Conservation (phyloP, 1,284 basidiomycete species). For the Irpex rosettiformis region DNA sequence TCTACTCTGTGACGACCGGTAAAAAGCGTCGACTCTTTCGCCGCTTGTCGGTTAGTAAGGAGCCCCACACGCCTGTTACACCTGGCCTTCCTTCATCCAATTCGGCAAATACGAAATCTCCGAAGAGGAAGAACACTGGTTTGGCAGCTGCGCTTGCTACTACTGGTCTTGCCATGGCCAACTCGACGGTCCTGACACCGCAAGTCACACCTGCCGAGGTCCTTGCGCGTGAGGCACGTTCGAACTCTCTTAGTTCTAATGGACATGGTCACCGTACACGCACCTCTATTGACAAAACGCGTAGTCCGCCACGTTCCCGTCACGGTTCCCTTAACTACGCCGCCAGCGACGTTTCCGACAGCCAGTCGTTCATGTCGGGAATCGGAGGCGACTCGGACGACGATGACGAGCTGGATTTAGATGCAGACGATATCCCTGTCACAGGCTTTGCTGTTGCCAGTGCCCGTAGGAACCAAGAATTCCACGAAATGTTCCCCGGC, state of each 20-base stretch:
- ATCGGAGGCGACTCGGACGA: slow-evolving; percentile 30
- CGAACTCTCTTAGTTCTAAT: slow-evolving; percentile 19
- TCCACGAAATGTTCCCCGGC: slow-evolving; percentile 87
- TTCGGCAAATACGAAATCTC: slow-evolving; percentile 18
- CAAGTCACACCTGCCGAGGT: slow-evolving; percentile 36
- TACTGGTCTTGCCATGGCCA: slow-evolving; percentile 63
- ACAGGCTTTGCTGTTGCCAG: slow-evolving; percentile 97
- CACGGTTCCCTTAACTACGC: slow-evolving; percentile 24
- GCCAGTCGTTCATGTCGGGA: slow-evolving; percentile 28
- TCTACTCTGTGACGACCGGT: slow-evolving; percentile 32
- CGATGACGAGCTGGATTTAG: slow-evolving; percentile 47
- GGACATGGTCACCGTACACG: slow-evolving; percentile 17
- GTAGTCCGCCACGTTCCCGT: slow-evolving; percentile 21
- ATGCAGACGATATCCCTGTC: slow-evolving; percentile 72
- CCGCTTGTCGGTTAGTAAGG: slow-evolving; percentile 19
- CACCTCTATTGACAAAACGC: slow-evolving; percentile 15
- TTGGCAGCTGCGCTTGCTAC: slow-evolving; percentile 66
- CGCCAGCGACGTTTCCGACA: slow-evolving; percentile 27
- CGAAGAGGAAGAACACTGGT: slow-evolving; percentile 31
- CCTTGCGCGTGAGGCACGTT: slow-evolving; percentile 26
- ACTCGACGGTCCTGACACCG: slow-evolving; percentile 45
- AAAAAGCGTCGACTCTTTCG: slow-evolving; percentile 33
- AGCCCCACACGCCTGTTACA: slow-evolving; percentile 19
- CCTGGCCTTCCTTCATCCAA: slow-evolving; percentile 24
- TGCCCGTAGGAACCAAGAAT: slow-evolving; percentile 92